A percentile compares a stretch with the other conserved stretches of the same genome.
Evolutionary conservation across 176 grass and related monocot genomes (phyloP).

Genomic region (Cenchrus purpureus): DNA sequence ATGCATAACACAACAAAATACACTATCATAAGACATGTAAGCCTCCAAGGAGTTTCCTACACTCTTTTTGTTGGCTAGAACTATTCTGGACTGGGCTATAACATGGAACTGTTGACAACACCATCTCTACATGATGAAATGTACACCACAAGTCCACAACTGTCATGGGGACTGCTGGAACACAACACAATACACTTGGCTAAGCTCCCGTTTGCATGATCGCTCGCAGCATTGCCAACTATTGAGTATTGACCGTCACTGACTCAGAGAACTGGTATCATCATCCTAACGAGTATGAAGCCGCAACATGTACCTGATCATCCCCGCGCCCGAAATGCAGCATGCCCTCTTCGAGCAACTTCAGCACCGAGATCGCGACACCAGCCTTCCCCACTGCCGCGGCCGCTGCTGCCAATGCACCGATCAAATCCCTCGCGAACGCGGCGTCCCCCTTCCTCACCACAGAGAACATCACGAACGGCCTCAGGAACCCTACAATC

Average conservation of each 20-base stretch:
- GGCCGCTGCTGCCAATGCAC: slow-evolving; percentile 46
- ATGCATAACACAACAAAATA: not conserved
- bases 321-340: slow-evolving; percentile 52
- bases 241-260: not conserved
- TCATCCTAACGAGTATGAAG: not conserved
- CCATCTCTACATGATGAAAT: no score
- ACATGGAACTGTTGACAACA: not conserved
- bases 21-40: slow-evolving; percentile 20
- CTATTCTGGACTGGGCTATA: not conserved
- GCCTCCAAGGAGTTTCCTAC: not conserved
- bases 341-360: slow-evolving; percentile 60
- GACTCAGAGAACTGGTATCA: not conserved
- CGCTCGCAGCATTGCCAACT: not conserved
- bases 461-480: slow-evolving; percentile 61
- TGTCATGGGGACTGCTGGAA: not conserved
- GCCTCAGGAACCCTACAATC: slow-evolving; percentile 51
- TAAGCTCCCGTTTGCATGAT: not conserved
- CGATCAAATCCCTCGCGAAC: slow-evolving; percentile 63
- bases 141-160: not conserved
- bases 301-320: slow-evolving; percentile 38
- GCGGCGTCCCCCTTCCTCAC: slow-evolving; percentile 51
- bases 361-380: slow-evolving; percentile 46
- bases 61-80: not conserved
- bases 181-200: slow-evolving; percentile 7
- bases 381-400: slow-evolving; percentile 27